Percentiles rank a stretch among this genome's conserved stretches.
Conservation (phyloP, 306 rosid genomes). For the Pyrus communis region DNA sequence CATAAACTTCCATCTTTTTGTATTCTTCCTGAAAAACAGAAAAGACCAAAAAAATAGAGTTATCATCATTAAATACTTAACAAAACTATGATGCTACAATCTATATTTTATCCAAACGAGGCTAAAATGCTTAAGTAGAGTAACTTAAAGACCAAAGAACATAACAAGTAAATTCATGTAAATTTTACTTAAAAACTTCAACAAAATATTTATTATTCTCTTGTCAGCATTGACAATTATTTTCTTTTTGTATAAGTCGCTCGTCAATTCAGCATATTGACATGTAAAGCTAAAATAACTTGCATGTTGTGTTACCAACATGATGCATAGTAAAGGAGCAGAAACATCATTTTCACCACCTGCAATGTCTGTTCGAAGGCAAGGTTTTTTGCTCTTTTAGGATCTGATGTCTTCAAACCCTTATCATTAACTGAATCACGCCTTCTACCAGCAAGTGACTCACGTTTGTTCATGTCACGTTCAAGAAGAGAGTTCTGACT, state of each 20-base stretch:
- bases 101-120: background rate
- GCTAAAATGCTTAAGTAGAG: background rate
- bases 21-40: conserved; percentile 57
- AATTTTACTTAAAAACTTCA: background rate
- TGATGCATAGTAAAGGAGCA: background rate
- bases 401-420: conserved; percentile 26
- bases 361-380: conserved; percentile 50
- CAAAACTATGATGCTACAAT: too few species aligned
- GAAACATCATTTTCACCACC: conserved; percentile 33
- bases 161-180: background rate
- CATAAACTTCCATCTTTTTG: conserved; percentile 55
- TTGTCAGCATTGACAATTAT: background rate
- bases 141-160: background rate
- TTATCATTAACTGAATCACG: conserved; percentile 39
- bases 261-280: background rate
- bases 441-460: conserved; percentile 70
- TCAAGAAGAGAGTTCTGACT: conserved; percentile 80
- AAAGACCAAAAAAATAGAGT: background rate
- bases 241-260: too few species aligned
- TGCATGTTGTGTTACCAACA: background rate
- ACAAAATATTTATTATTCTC: background rate
- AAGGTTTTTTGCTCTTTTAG: conserved; percentile 45
- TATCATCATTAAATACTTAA: background rate
- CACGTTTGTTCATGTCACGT: conserved; percentile 68
- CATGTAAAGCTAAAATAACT: background rate